phyloP scores from a whole-genome alignment of 2,329 filamentous ascomycete genomes.

The Mycosphaerella arachidis region DNA sequence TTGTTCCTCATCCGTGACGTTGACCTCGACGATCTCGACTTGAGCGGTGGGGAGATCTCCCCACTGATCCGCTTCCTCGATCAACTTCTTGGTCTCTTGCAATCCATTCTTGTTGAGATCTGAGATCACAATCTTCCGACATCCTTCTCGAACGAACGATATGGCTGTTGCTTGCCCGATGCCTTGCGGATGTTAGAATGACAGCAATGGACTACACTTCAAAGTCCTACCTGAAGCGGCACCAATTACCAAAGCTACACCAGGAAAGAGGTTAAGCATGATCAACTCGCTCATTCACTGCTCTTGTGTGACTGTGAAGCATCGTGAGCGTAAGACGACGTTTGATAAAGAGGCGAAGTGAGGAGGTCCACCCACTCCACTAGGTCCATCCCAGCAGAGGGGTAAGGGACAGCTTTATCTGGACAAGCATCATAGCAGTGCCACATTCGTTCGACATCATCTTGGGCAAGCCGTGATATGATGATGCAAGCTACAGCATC shows the following conservation, averaged over 20 bases:
- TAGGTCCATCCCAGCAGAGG: not conserved
- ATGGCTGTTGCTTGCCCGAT: slow-evolving; percentile 43
- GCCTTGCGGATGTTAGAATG: slow-evolving; percentile 26
- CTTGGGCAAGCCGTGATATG: not conserved
- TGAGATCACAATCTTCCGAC: slow-evolving; percentile 40
- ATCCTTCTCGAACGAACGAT: slow-evolving; percentile 45
- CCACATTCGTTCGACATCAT: not conserved
- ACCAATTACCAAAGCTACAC: slow-evolving; percentile 34
- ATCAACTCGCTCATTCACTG: slow-evolving; percentile 3
- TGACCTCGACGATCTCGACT: slow-evolving; percentile 30
- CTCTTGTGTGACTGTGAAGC: slow-evolving; percentile 6
- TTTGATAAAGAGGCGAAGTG: not conserved
- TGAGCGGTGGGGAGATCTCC: slow-evolving; percentile 11
- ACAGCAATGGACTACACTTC: not conserved
- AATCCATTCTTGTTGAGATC: slow-evolving; percentile 36
- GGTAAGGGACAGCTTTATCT: not conserved
- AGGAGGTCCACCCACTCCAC: not conserved
- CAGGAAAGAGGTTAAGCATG: slow-evolving; percentile 24
- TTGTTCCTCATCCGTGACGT: slow-evolving; percentile 36
- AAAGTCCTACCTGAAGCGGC: slow-evolving; percentile 28
- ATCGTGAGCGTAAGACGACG: not conserved
- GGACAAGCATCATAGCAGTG: not conserved
- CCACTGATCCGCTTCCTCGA: slow-evolving; percentile 23
- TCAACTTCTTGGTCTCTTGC: slow-evolving; percentile 32
- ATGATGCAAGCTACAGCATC: too few relatives aligned